Evolutionary conservation across 495 filamentous ascomycete species (phyloP).

Genomic region (Tuber indicum): DNA sequence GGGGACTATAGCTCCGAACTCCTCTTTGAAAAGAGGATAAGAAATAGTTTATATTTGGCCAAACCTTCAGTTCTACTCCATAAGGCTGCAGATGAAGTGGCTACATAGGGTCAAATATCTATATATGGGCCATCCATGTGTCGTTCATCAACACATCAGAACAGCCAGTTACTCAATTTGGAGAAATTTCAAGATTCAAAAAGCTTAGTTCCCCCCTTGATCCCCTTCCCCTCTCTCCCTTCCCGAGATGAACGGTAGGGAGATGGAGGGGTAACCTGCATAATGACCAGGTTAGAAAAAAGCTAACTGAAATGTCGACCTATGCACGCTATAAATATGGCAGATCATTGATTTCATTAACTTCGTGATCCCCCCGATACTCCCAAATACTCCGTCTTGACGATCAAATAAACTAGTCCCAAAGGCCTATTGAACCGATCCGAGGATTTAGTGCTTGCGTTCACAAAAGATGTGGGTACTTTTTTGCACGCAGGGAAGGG

Average conservation of each 20-base stretch:
- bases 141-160: not conserved
- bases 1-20: not conserved
- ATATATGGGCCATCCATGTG: not conserved
- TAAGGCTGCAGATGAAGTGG: constrained; percentile 2
- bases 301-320: not conserved
- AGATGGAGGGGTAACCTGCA: not conserved
- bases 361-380: constrained; percentile 4
- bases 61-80: not conserved
- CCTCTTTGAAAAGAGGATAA: not conserved
- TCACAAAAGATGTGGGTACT: constrained; percentile 31
- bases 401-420: constrained; percentile 7
- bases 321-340: constrained; percentile 1
- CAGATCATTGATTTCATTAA: constrained; percentile 4
- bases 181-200: not conserved
- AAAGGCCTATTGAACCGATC: constrained; percentile 27
- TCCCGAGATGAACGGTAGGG: not conserved
- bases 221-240: not conserved
- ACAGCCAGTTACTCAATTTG: not conserved
- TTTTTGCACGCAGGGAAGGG: constrained; percentile 20
- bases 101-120: not conserved
- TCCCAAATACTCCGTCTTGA: constrained; percentile 7
- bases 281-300: not conserved
- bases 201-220: not conserved
- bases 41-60: not conserved
- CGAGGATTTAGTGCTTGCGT: constrained; percentile 13